A percentile compares a stretch with the other conserved stretches of the same genome.
Evolutionary conservation across 495 filamentous ascomycete species (phyloP).

Genomic region (Penicillium ucsense): DNA sequence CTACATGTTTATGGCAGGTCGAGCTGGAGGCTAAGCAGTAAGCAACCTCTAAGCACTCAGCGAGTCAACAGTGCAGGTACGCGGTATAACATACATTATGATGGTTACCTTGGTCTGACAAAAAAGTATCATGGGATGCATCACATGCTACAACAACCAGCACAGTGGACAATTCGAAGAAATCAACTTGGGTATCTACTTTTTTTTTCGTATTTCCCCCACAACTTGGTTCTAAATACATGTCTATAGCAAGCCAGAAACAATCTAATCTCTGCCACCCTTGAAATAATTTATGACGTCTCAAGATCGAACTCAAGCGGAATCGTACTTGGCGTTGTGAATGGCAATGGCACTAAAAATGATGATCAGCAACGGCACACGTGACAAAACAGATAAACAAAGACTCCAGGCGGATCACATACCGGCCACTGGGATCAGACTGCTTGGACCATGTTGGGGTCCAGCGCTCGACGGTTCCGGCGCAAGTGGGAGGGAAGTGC

Average conservation of each 20-base stretch:
- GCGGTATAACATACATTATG: too few species aligned
- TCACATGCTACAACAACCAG: too few species aligned
- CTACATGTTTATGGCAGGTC: too few species aligned
- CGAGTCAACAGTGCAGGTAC: too few species aligned
- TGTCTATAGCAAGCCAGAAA: conserved; percentile 1
- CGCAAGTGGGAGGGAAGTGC: conserved; percentile 88
- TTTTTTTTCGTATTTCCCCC: too few species aligned
- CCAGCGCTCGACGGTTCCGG: conserved; percentile 91
- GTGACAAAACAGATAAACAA: neutral
- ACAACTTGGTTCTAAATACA: too few species aligned
- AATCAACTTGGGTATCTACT: too few species aligned
- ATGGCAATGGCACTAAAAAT: conserved; percentile 53
- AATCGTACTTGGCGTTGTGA: conserved; percentile 59
- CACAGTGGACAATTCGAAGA: too few species aligned
- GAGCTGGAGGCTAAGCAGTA: too few species aligned
- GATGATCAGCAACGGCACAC: conserved; percentile 9
- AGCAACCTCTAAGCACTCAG: too few species aligned
- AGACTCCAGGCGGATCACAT: conserved; percentile 22
- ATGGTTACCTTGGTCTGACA: too few species aligned
- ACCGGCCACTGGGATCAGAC: conserved; percentile 89
- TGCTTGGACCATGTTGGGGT: conserved; percentile 96
- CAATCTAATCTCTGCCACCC: neutral
- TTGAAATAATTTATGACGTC: conserved; percentile 6
- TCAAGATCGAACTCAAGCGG: conserved; percentile 18
- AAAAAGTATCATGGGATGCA: too few species aligned